These are phyloP conservation scores for Hypoxylon sp. DNA, from an alignment of 2,329 filamentous ascomycete species.

Conservation along the genomic window DNA sequence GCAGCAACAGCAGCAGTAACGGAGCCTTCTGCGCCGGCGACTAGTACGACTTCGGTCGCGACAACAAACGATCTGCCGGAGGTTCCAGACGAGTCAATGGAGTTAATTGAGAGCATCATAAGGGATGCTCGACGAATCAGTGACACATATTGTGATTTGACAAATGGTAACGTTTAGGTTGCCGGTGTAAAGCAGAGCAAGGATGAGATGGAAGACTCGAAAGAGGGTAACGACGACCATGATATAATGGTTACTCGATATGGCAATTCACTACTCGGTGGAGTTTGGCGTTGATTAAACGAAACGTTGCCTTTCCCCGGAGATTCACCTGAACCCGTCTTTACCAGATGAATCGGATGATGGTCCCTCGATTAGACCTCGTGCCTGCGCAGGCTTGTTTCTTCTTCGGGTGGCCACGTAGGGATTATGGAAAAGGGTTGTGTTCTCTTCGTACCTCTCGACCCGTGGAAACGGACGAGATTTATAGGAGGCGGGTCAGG, in stretches of 20 bases:
- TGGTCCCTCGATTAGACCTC: constrained; percentile 31
- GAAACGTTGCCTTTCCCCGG: constrained; percentile 13
- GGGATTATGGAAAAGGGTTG: constrained; percentile 17
- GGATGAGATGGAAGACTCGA: constrained; percentile 7
- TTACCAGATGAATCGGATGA: constrained; percentile 8
- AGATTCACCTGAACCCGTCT: constrained; percentile 10
- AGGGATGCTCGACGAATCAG: constrained; percentile 54
- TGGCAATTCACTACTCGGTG: constrained; percentile 15
- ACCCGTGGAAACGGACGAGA: constrained; percentile 17
- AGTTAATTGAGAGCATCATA: constrained; percentile 55
- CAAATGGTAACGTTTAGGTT: constrained; percentile 12
- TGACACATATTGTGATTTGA: constrained; percentile 26
- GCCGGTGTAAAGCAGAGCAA: background rate
- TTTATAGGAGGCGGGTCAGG: constrained; percentile 27
- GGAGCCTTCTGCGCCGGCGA: constrained; percentile 17
- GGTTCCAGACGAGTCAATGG: constrained; percentile 54
- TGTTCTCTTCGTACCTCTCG: constrained; percentile 18
- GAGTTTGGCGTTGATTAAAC: constrained; percentile 41
- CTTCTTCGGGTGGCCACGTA: constrained; percentile 15
- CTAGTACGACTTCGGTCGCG: constrained; percentile 6
- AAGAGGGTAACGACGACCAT: constrained; percentile 33
- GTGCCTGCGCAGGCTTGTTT: constrained; percentile 40
- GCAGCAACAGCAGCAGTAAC: constrained; percentile 30
- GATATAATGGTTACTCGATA: constrained; percentile 16
- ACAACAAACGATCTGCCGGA: constrained; percentile 51